Evolutionary conservation across 495 filamentous ascomycete species (phyloP), one percentile per base, ranked within the genome.

Genomic region (Penicillium waksmanii): DNA sequence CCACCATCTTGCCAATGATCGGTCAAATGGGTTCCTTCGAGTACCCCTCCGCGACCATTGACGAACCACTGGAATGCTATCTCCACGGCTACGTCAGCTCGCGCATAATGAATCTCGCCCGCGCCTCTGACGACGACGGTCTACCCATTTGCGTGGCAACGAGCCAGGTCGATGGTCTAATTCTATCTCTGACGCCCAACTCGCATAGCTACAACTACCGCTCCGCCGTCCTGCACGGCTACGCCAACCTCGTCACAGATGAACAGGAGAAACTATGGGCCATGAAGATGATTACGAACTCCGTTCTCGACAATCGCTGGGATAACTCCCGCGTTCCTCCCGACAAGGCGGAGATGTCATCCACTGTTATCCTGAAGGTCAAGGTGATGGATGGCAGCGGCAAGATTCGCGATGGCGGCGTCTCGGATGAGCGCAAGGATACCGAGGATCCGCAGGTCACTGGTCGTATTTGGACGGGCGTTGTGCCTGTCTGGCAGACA

Each of bases 201-300:
- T 78, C 80, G 19, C 91, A 96, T 77, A 90, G 82, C 69, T 93
- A 90, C 79, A 96, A 96, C 77, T 97, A 95, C 77, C 91, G 92
- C 66, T 91, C 87, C 43, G 92, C 89, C 7, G 74, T 90, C 15
- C 79, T 96, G 25, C 90, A 93, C 67, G 93, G 93, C 5, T 84
- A 86, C 66, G 93, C 90, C 12, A 73, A 65, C 1, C 66, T 89
- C 10, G 91, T 97, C 19, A 82, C 80, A 15, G 83, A 87, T 54
- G 67, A 72, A 2, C 83, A 79, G 7, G 93, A 96, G 71, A 93
- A 94, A 68, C 70, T 90, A 6, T 96, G 83, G 77, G 93, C 93
- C 1, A 90, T 97, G 88, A 73, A 89, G 60, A 73, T 91, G 21
- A 85, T 97, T 62, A 96, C 93, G 5, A 83, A 96, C 68, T 80